phyloP scores from a whole-genome alignment of 176 grass and related monocot genomes.

The Olyra latifolia region DNA sequence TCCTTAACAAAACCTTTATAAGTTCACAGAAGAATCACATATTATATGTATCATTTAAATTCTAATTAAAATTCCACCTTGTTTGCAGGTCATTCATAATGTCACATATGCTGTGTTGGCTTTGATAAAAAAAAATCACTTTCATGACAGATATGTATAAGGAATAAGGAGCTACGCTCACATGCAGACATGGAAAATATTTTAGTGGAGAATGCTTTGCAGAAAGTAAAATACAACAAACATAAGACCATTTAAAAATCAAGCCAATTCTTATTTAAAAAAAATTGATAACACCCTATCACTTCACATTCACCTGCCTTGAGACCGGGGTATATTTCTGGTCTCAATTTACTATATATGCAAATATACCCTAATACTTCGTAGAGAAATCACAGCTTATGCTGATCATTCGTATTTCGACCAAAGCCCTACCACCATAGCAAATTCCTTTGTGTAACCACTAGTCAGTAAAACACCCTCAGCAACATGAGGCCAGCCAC shows the following conservation, averaged over 20 bases:
- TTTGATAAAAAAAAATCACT: background rate
- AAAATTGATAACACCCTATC: background rate
- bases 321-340: background rate
- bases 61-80: background rate
- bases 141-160: background rate
- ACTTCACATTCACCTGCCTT: background rate
- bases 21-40: background rate
- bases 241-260: background rate
- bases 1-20: background rate
- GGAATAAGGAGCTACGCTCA: slow-evolving; percentile 12
- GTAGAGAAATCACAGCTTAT: background rate
- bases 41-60: background rate
- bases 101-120: background rate
- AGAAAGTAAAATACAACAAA: background rate
- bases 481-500: background rate
- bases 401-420: background rate
- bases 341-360: background rate
- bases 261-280: background rate
- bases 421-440: slow-evolving; percentile 7
- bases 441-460: background rate
- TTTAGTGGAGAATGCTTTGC: background rate
- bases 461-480: background rate
- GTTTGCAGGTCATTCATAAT: background rate
- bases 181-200: slow-evolving; percentile 22
- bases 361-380: background rate